A percentile compares a stretch with the other conserved stretches of the same genome.
Conservation (phyloP, 495 filamentous ascomycete species). For the Penicillium chermesinum region DNA sequence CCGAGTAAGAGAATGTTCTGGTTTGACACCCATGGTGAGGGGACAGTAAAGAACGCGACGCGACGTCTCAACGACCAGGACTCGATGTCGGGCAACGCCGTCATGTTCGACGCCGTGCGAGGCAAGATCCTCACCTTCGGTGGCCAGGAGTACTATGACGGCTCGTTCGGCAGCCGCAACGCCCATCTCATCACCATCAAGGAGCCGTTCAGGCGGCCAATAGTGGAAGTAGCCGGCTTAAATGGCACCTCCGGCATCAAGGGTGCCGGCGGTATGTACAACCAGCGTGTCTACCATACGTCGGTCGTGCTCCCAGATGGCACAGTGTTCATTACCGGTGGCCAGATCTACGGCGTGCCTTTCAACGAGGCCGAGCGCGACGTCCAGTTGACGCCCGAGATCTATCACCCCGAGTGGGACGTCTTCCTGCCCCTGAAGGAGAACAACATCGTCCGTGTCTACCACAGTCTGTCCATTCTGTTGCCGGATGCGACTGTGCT, state of each 20-base stretch:
- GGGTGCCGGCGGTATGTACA: slow-evolving; percentile 35
- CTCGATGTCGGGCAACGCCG: slow-evolving; percentile 47
- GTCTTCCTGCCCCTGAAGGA: slow-evolving; percentile 31
- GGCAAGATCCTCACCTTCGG: slow-evolving; percentile 54
- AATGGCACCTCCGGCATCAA: no score
- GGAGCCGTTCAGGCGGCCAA: slow-evolving; percentile 13
- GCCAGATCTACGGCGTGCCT: slow-evolving; percentile 39
- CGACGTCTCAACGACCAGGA: slow-evolving; percentile 40
- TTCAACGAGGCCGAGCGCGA: slow-evolving; percentile 46
- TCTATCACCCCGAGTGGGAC: slow-evolving; percentile 44
- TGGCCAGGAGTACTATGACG: slow-evolving; percentile 43
- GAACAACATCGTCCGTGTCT: slow-evolving; percentile 46
- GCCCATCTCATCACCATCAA: slow-evolving; percentile 48
- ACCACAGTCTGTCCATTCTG: slow-evolving; percentile 53
- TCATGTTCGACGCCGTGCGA: slow-evolving; percentile 52
- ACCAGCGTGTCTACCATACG: slow-evolving; percentile 48
- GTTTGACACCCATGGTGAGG: slow-evolving; percentile 42
- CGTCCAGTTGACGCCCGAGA: slow-evolving; percentile 41
- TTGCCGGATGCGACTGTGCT: slow-evolving; percentile 53
- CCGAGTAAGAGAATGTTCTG: slow-evolving; percentile 41
- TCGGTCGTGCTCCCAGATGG: slow-evolving; percentile 54
- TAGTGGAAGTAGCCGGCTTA: slow-evolving; percentile 6
- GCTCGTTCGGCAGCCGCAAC: slow-evolving; percentile 31
- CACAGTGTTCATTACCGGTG: slow-evolving; percentile 51
- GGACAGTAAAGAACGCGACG: slow-evolving; percentile 30